These are phyloP conservation scores for Hippophae gyantsensis DNA, from an alignment of 306 rosid genomes.

Conservation along the genomic window DNA sequence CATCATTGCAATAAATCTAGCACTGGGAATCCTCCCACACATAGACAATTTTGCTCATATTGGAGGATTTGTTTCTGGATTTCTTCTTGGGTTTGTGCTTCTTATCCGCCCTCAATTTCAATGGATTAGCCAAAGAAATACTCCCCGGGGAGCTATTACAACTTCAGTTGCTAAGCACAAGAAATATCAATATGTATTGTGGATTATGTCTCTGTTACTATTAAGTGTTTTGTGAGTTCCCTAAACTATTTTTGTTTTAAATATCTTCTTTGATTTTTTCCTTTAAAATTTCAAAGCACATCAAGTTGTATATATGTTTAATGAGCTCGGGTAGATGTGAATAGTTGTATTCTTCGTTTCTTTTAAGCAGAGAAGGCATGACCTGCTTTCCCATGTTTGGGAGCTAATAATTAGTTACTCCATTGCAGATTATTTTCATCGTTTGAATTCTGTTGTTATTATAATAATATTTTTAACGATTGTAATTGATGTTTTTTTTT, in stretches of 20 bases:
- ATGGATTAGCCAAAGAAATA: slow-evolving; percentile 43
- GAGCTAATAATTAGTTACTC: not conserved
- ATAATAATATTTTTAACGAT: not conserved
- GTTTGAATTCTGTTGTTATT: not conserved
- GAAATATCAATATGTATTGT: slow-evolving; percentile 56
- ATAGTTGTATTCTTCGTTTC: too few relatives aligned
- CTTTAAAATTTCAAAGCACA: not conserved
- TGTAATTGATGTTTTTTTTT: not conserved
- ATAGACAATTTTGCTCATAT: slow-evolving; percentile 84
- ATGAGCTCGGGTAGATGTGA: too few relatives aligned
- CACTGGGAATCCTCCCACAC: slow-evolving; percentile 78
- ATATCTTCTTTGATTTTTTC: not conserved
- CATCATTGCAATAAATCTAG: slow-evolving; percentile 54
- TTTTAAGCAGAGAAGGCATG: not conserved
- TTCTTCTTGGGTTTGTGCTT: slow-evolving; percentile 72
- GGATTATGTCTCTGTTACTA: slow-evolving; percentile 47
- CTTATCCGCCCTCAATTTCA: slow-evolving; percentile 69
- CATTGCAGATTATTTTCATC: not conserved
- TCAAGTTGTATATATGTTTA: too few relatives aligned
- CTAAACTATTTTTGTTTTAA: slow-evolving; percentile 5
- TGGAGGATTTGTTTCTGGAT: slow-evolving; percentile 79
- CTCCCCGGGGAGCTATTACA: slow-evolving; percentile 16
- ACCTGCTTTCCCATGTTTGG: not conserved
- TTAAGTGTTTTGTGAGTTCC: slow-evolving; percentile 41
- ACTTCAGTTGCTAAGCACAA: slow-evolving; percentile 48